Base-by-base conservation (phyloP, 2,329 filamentous ascomycete species). In the Rosellinia necatrix region DNA sequence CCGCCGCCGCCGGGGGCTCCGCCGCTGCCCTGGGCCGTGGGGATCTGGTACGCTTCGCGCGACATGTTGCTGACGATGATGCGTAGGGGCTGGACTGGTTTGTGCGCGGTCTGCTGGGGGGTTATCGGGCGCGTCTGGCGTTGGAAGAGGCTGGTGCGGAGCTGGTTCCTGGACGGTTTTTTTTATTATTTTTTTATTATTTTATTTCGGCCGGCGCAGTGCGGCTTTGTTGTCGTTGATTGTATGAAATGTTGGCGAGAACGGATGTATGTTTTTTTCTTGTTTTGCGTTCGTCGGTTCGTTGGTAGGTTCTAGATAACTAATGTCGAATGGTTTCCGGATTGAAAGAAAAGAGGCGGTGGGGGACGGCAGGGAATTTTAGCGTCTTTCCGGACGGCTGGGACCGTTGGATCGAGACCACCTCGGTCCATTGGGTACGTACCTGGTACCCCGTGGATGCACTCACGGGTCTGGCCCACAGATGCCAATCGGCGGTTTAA, bases 1-100 rank as follows among this genome's bases (percentile, higher is more conserved):
- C 71, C 71, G 54, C 70, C 73, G 58, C 77, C 22, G 37, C 52
- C 52, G 7, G 40, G 74, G 52, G 75, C n/a, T n/a, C n/a, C 70
- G 38, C 67, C 70, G 53, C 72, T 72, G 55, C 76, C 76, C 67
- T 73, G 70, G 65, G 79, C 76, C 53, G 84, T 81, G 49, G 89
- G 89, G 58, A 90, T 84, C 69, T 90, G 86, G 77, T 92, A 93
- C 61, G 85, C 81, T 82, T 92, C 90, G 76, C 89, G 88, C 56
- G 86, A 87, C 83, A 89, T 83, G 41, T 38, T 68, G 17, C 9
- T 29, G 2, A n/a, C 8, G 22, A n/a, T n/a, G n/a, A n/a, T n/a
- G n/a, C n/a, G n/a, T n/a, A 1, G 40, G 5, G 10, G 24, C n/a
- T 35, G 27, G 7, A 30, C 21, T 42, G 47, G 13, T 25, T 29